phyloP scores from a whole-genome alignment of 768 basidiomycete genomes.

The Omphalotus guepiniiformis region DNA sequence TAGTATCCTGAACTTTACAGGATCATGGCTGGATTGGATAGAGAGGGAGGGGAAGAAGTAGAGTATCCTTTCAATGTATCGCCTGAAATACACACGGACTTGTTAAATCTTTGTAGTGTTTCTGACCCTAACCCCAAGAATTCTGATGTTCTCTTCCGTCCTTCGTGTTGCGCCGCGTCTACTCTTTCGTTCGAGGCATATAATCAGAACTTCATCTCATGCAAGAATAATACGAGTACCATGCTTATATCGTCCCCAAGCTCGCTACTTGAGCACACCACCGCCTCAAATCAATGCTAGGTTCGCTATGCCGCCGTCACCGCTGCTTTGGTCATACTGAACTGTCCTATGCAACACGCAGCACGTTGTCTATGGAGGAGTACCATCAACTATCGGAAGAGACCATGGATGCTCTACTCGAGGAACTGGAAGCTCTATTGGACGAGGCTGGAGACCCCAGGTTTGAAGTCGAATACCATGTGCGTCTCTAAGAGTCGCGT shows the following conservation, averaged over 20 bases:
- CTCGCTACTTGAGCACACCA: conserved; percentile 44
- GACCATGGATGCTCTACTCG: conserved; percentile 75
- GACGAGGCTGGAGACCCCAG: conserved; percentile 49
- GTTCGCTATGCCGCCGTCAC: conserved; percentile 27
- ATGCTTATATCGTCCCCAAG: background rate
- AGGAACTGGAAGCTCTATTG: conserved; percentile 69
- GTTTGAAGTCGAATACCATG: conserved; percentile 88
- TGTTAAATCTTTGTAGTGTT: background rate
- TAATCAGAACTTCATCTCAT: background rate
- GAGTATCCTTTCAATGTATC: too few species aligned
- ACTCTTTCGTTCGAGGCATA: background rate
- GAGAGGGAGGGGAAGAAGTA: conserved; percentile 40
- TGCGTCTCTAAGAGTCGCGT: conserved; percentile 29
- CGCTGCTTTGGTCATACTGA: background rate
- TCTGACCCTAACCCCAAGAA: too few species aligned
- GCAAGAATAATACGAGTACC: too few species aligned
- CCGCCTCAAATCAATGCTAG: conserved; percentile 54
- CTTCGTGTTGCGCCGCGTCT: conserved; percentile 4
- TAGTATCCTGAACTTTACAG: conserved; percentile 73
- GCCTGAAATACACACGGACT: too few species aligned
- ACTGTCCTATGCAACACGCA: conserved; percentile 14
- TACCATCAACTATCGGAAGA: conserved; percentile 73
- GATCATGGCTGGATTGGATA: conserved; percentile 88
- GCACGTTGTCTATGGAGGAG: conserved; percentile 52
- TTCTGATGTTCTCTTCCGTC: background rate